Evolutionary conservation across 106 monocot genomes (phyloP), one percentile per base, ranked within the genome.

Genomic region (Posidonia australis): DNA sequence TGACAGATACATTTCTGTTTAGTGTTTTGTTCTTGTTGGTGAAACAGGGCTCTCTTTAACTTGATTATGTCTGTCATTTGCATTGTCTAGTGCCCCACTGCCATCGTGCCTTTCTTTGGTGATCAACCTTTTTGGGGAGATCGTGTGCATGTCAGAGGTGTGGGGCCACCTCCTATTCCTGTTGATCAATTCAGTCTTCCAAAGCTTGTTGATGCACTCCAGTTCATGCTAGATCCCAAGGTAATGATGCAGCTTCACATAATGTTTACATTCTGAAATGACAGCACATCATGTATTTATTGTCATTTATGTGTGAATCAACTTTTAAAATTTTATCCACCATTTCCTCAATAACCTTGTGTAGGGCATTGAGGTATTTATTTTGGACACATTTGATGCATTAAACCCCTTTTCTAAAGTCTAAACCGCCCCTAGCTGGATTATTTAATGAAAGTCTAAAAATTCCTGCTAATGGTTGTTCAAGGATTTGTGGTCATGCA

Each of bases 71-170:
- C 51, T 44, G 24, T 46, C 36, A 13, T 65, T 64, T 78, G 30
- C 44, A 10, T 24, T 52, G 19, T 60, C 18, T 58, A 94, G 94
- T 94, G 94, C 49, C 94, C 94, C 29, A 94, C 94, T 49, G 78
- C 94, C 9, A 67, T 94, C 21, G 81, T 94, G 64, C 94, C 94
- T 23, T 94, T 94, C 74, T 94, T 94, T 70, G 94, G 94, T 29
- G 94, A 94, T 55, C 94, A 94, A 63, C 82, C 77, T 51, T 94
- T 94, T 66, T 94, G 94, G 94, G 94, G 90, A 27, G 90, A 94
- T 0, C 75, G 79, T 46, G 85, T 94, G 41, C 90, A 86, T 80
- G 84, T 71, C 31, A 78, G 85, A 67, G 86, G 94, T 57, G 65
- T 94, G 36, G 89, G 94, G n/a, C 90, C 94, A 13, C 16, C 66